Evolutionary conservation across 1,284 basidiomycete genomes (phyloP).

Genomic region (Ceratobasidium sp.): DNA sequence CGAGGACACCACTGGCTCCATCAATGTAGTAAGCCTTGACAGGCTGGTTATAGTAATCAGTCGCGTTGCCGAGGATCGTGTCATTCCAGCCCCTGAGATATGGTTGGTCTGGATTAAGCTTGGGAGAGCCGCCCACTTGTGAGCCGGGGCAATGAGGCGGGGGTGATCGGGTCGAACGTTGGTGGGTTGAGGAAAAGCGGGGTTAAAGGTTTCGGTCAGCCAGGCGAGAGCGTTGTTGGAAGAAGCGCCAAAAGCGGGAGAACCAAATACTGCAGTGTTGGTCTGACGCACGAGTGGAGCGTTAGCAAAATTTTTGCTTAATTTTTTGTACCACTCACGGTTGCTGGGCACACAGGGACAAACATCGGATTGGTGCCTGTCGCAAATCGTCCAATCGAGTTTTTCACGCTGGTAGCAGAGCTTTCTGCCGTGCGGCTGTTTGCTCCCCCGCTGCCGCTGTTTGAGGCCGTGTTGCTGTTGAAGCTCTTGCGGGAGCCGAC

Average conservation of each 20-base stretch:
- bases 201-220: conserved; percentile 79
- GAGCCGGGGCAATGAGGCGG: conserved; percentile 88
- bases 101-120: conserved; percentile 83
- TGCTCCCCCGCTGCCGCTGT: conserved; percentile 50
- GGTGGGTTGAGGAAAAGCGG: conserved; percentile 67
- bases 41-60: conserved; percentile 67
- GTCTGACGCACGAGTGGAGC: conserved; percentile 63
- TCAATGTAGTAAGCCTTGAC: conserved; percentile 82
- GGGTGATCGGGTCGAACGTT: conserved; percentile 82
- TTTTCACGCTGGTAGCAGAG: conserved; percentile 69
- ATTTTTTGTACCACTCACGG: conserved; percentile 63
- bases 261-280: conserved; percentile 77
- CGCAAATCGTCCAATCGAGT: conserved; percentile 71
- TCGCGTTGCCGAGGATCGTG: conserved; percentile 91
- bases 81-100: conserved; percentile 92
- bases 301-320: background rate
- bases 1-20: conserved; percentile 90
- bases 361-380: conserved; percentile 76
- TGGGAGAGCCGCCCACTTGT: conserved; percentile 91
- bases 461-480: conserved; percentile 55
- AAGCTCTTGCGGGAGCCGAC: conserved; percentile 68
- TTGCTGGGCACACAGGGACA: conserved; percentile 88
- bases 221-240: conserved; percentile 66
- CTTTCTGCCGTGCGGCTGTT: conserved; percentile 56
- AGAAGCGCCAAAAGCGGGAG: conserved; percentile 72